phyloP scores from a whole-genome alignment of 768 basidiomycete species.

The Serendipita sp. region DNA sequence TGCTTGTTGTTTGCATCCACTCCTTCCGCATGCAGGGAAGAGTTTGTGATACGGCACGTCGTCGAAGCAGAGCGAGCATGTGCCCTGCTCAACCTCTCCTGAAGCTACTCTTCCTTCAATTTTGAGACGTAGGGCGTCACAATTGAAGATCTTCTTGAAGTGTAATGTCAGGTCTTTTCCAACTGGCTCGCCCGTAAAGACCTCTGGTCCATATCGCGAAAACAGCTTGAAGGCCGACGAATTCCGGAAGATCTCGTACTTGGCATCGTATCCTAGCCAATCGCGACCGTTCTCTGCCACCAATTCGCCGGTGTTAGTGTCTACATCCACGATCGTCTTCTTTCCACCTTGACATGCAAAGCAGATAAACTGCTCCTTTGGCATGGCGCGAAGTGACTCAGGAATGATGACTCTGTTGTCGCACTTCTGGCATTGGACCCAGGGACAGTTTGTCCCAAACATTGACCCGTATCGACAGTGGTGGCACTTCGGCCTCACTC shows the following conservation, averaged over 20 bases:
- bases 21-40: conserved; percentile 16
- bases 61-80: conserved; percentile 18
- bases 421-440: conserved; percentile 15
- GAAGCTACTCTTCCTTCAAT: conserved; percentile 14
- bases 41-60: conserved; percentile 14
- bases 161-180: conserved; percentile 6
- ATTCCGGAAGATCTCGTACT: conserved; percentile 11
- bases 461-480: conserved; percentile 14
- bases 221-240: conserved; percentile 19
- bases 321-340: conserved; percentile 8
- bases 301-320: conserved; percentile 12
- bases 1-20: conserved; percentile 15
- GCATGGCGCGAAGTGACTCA: conserved; percentile 6
- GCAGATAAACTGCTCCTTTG: conserved; percentile 11
- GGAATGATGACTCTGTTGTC: conserved; percentile 17
- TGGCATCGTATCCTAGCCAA: conserved; percentile 15
- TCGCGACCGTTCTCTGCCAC: conserved; percentile 13
- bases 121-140: conserved; percentile 5
- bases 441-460: conserved; percentile 11
- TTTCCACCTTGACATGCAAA: conserved; percentile 11
- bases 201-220: conserved; percentile 12
- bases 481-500: conserved; percentile 17
- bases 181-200: conserved; percentile 9
- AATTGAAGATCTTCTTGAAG: conserved; percentile 11
- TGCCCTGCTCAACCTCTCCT: conserved; percentile 15